Evolutionary conservation across 2,329 filamentous ascomycete species (phyloP).

Genomic region (Colletotrichum sp.): DNA sequence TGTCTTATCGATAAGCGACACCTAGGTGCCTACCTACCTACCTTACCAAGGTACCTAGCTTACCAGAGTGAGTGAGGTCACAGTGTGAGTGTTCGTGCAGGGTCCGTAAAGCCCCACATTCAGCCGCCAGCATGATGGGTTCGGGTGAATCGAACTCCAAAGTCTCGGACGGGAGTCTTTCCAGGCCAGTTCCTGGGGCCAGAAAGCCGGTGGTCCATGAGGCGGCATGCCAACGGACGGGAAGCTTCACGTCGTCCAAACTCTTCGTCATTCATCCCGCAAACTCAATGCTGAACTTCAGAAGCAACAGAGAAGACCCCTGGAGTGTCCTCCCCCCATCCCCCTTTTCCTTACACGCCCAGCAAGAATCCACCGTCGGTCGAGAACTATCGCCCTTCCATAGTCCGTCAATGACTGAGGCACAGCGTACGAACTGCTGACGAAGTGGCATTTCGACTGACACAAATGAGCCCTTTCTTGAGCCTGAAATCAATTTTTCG

Average conservation of each 20-base stretch:
- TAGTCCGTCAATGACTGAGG: neutral
- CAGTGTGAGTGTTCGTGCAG: neutral
- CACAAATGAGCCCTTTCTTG: neutral
- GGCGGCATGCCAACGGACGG: neutral
- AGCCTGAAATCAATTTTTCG: neutral
- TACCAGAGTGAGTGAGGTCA: neutral
- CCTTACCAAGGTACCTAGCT: neutral
- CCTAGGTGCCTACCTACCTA: too few species aligned
- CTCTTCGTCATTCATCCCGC: neutral
- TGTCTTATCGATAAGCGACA: neutral
- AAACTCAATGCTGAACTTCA: slow-evolving; percentile 3
- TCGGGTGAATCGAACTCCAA: neutral
- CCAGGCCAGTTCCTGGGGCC: neutral
- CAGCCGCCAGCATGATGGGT: neutral
- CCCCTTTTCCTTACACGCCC: neutral
- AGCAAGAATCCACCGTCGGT: neutral
- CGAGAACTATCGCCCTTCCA: neutral
- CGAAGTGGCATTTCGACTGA: neutral
- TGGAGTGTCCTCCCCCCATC: neutral
- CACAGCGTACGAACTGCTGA: neutral
- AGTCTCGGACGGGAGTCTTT: neutral
- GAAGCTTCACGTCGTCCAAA: slow-evolving; percentile 5
- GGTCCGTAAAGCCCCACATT: neutral
- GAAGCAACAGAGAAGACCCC: neutral
- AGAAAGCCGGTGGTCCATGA: neutral